Base-by-base conservation (phyloP, 139 green algal genomes). In the Zygnema circumcarinatum region DNA sequence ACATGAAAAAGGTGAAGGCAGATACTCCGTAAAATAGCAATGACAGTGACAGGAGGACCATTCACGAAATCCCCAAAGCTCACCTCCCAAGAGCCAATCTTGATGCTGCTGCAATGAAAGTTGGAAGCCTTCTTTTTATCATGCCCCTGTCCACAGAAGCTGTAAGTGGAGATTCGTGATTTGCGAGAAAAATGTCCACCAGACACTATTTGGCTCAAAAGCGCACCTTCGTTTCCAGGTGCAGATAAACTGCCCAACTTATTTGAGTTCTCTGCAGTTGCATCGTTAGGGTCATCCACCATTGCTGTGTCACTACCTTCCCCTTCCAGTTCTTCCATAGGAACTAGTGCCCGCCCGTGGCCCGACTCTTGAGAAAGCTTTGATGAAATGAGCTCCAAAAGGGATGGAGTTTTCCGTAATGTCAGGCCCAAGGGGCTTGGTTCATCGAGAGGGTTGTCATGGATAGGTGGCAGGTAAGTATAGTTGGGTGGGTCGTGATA, bases 101-200 rank as follows among this genome's bases (percentile, higher is more conserved):
- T 54, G 41, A 92, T n/a, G 21, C 72, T 88, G n/a, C 40, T 47
- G 1, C 78, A 87, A 31, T 68, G 89, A 52, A 92, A 92, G 39
- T 92, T 92, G 41, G 86, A 91, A 38, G 88, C 88, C 88, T 92
- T 92, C 29, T 92, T 74, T 85, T 91, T 91, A n/a, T 88, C 54
- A 76, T 84, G 69, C 7, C 36, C 11, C 69, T 78, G 69, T 47
- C 39, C 38, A 56, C 36, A 32, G 22, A 38, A 81, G 11, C 35
- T 16, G 36, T 76, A 88, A n/a, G 11, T 31, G 35, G 35, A 78
- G 74, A 33, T 38, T 87, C 22, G 35, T 31, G 25, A 56, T 76
- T 81, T 73, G 33, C 76, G 74, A 33, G 79, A 41, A 33, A 0
- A 85, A 56, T 78, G 16, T 3, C 76, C 11, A 68, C 69, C 39